A percentile compares a stretch with the other conserved stretches of the same genome.
Conservation (phyloP, 148 eudicot species). For the Cornus florida region DNA sequence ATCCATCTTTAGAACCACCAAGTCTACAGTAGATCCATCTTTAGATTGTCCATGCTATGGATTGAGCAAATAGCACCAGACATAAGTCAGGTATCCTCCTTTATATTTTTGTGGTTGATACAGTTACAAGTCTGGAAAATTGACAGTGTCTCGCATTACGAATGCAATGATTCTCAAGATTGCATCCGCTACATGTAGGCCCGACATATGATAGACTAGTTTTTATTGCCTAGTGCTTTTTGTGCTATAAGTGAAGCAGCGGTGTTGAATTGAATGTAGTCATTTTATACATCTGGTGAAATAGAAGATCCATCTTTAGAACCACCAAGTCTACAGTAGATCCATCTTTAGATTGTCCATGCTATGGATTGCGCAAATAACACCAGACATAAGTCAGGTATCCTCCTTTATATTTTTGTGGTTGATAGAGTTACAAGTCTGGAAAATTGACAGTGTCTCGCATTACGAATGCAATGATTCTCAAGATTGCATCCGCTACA, state of each 20-base stretch:
- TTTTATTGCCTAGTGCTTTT: neutral
- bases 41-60: neutral
- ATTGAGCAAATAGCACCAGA: constrained; percentile 19
- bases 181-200: neutral
- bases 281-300: neutral
- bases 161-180: neutral
- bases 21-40: neutral
- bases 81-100: constrained; percentile 39
- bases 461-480: neutral
- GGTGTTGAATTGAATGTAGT: neutral
- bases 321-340: too few relatives aligned
- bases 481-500: neutral
- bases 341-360: neutral
- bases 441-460: constrained; percentile 30
- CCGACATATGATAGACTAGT: neutral
- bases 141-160: neutral
- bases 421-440: constrained; percentile 47
- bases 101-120: constrained; percentile 23
- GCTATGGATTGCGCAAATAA: neutral
- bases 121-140: constrained; percentile 1
- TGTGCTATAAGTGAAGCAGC: neutral
- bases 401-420: constrained; percentile 21
- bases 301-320: too few relatives aligned
- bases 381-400: constrained; percentile 40
- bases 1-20: too few relatives aligned